These are phyloP conservation scores for Phylloporus sp. DNA, from an alignment of 768 basidiomycete genomes.

Conservation along the genomic window DNA sequence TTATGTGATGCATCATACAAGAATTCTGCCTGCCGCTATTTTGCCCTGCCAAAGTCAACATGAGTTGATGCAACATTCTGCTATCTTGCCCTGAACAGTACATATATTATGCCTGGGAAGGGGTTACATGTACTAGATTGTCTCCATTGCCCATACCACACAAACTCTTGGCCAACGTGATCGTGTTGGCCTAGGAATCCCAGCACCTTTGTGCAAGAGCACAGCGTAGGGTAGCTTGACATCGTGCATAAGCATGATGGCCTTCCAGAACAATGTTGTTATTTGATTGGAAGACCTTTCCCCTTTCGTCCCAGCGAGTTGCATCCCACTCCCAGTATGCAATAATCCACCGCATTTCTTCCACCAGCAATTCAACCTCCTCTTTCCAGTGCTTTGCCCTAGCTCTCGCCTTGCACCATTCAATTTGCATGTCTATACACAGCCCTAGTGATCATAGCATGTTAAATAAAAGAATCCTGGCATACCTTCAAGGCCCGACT, in stretches of 20 bases:
- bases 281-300: background rate
- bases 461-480: too few species aligned
- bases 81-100: too few species aligned
- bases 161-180: background rate
- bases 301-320: constrained; percentile 12
- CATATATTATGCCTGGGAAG: too few species aligned
- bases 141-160: too few species aligned
- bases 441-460: too few species aligned
- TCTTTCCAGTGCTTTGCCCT: constrained; percentile 14
- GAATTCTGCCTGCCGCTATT: too few species aligned
- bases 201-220: background rate
- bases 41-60: too few species aligned
- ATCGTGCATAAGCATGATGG: constrained; percentile 3
- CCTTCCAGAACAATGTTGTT: background rate
- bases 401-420: constrained; percentile 16
- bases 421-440: constrained; percentile 10
- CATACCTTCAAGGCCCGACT: too few species aligned
- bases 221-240: background rate
- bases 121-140: too few species aligned
- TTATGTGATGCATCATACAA: too few species aligned
- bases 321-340: constrained; percentile 15
- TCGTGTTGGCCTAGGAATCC: background rate
- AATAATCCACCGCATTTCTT: constrained; percentile 22
- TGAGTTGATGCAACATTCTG: too few species aligned
- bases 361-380: constrained; percentile 20